A percentile compares a stretch with the other conserved stretches of the same genome.
These are phyloP conservation scores for Striga hermonthica DNA, from an alignment of 305 asterid species.

Conservation along the genomic window DNA sequence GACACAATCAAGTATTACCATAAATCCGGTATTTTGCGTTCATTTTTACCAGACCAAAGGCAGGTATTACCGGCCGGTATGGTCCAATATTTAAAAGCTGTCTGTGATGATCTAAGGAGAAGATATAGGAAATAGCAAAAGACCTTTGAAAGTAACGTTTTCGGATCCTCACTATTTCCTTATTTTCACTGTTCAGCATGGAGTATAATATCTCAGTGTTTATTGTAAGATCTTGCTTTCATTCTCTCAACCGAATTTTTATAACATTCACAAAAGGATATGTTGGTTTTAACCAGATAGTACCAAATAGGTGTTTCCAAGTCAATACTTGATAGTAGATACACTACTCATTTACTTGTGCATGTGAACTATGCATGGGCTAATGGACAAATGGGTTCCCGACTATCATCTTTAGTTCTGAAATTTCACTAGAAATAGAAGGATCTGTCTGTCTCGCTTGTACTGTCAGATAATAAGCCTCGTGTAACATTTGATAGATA, in stretches of 20 bases:
- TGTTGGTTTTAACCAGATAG: background rate
- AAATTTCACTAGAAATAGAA: background rate
- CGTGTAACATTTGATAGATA: slow-evolving; percentile 8
- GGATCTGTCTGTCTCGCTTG: background rate
- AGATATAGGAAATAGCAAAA: background rate
- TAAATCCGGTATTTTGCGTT: no score
- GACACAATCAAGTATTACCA: no score
- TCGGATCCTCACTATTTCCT: slow-evolving; percentile 11
- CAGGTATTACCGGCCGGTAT: no score
- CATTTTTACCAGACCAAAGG: no score
- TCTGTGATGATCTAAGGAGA: background rate
- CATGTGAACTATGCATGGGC: no score
- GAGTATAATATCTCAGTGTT: slow-evolving; percentile 14
- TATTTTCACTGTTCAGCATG: slow-evolving; percentile 9
- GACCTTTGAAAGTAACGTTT: background rate
- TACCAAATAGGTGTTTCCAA: background rate
- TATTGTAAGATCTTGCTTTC: background rate
- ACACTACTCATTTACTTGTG: no score
- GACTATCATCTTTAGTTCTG: background rate
- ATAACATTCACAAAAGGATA: background rate
- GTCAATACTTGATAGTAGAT: background rate
- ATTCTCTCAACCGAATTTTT: background rate
- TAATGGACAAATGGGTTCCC: no score
- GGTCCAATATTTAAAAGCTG: background rate
- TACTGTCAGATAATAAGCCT: background rate